Percentiles rank a stretch among this genome's conserved stretches.
phyloP scores from a whole-genome alignment of 2,329 filamentous ascomycete species.

The Lomentospora prolificans region DNA sequence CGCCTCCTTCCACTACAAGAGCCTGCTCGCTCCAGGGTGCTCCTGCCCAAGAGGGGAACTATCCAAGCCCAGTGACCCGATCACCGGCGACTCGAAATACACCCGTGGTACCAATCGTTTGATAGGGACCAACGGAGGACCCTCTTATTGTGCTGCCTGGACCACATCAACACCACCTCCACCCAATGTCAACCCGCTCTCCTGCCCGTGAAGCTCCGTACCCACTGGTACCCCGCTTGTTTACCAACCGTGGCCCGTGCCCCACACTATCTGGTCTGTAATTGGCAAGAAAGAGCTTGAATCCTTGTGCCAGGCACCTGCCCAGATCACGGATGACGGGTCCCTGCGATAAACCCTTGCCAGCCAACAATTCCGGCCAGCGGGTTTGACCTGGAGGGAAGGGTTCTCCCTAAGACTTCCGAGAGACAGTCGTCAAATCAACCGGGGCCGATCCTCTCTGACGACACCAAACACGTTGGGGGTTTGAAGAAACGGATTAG shows the following conservation, averaged over 20 bases:
- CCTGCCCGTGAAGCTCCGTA: not conserved
- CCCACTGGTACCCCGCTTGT: conserved; percentile 8
- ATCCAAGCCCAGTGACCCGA: not conserved
- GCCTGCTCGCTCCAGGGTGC: not conserved
- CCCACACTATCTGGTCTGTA: conserved; percentile 3
- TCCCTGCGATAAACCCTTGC: conserved; percentile 2
- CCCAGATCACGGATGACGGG: conserved; percentile 1
- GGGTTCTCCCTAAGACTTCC: too few species aligned
- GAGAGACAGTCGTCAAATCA: not conserved
- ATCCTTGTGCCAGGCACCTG: not conserved
- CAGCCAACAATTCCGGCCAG: conserved; percentile 1
- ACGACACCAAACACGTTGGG: not conserved
- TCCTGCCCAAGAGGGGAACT: not conserved
- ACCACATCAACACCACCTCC: too few species aligned
- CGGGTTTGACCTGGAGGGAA: not conserved
- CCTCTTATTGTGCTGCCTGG: not conserved
- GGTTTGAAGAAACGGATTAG: too few species aligned
- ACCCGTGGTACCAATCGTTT: not conserved
- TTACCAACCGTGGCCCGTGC: conserved; percentile 8
- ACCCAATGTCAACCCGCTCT: not conserved
- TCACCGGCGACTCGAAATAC: not conserved
- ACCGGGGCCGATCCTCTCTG: not conserved
- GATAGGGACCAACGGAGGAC: not conserved
- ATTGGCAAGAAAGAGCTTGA: conserved; percentile 7
- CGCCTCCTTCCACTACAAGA: not conserved